Evolutionary conservation across 768 basidiomycete genomes (phyloP).

Genomic region (Rubroboletus pulcherrimus): DNA sequence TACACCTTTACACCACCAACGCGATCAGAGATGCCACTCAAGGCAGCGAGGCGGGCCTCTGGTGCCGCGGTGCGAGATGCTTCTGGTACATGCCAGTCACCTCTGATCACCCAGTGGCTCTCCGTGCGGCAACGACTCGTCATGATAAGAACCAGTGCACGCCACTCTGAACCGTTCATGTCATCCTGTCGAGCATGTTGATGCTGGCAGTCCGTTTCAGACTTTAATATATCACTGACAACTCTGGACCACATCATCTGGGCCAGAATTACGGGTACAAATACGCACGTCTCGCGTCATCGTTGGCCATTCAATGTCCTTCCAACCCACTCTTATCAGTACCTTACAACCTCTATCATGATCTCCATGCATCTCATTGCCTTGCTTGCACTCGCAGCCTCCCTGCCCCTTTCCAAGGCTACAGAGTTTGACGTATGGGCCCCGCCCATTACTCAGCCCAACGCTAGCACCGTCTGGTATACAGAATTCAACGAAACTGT

Average conservation of each 20-base stretch:
- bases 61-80: too few relatives aligned
- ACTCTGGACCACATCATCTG: neutral
- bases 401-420: conserved; percentile 7
- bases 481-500: conserved; percentile 16
- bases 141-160: neutral
- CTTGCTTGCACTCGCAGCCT: conserved; percentile 10
- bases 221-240: neutral
- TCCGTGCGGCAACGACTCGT: too few relatives aligned
- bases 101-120: too few relatives aligned
- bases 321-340: neutral
- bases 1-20: too few relatives aligned
- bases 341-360: neutral
- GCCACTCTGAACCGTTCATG: neutral
- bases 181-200: neutral
- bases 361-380: neutral
- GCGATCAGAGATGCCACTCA: too few relatives aligned
- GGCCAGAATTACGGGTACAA: neutral
- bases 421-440: conserved; percentile 21
- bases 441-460: conserved; percentile 27
- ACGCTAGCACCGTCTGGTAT: conserved; percentile 21
- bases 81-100: too few relatives aligned
- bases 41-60: too few relatives aligned
- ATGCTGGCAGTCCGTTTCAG: neutral
- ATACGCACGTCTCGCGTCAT: neutral
- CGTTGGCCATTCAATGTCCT: neutral